A percentile compares a stretch with the other conserved stretches of the same genome.
Evolutionary conservation across 2,329 filamentous ascomycete species (phyloP).

Genomic region (Pyrenochaeta sp.): DNA sequence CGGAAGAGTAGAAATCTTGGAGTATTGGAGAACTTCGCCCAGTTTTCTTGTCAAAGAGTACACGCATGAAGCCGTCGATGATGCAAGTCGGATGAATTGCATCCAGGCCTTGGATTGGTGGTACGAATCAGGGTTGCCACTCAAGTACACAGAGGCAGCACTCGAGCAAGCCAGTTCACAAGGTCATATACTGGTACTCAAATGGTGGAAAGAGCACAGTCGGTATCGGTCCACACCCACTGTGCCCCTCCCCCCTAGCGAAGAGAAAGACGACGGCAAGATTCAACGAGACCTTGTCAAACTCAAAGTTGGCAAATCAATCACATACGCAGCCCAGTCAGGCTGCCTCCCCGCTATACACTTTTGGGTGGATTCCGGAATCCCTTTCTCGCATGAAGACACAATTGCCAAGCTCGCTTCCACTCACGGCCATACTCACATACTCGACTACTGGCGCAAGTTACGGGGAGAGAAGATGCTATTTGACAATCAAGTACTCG

Average conservation of each 20-base stretch:
- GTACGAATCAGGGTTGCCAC: constrained; percentile 78
- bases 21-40: constrained; percentile 88
- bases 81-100: constrained; percentile 84
- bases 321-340: constrained; percentile 83
- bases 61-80: constrained; percentile 82
- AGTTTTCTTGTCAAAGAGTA: constrained; percentile 89
- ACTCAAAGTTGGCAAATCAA: constrained; percentile 83
- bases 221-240: constrained; percentile 47
- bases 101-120: constrained; percentile 90
- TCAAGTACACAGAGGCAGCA: constrained; percentile 86
- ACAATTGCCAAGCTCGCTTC: constrained; percentile 84
- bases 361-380: constrained; percentile 87
- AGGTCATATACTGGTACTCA: constrained; percentile 83
- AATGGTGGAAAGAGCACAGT: constrained; percentile 88
- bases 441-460: constrained; percentile 83
- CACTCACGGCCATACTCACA: constrained; percentile 81
- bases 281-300: constrained; percentile 49
- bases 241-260: constrained; percentile 15
- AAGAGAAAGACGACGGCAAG: constrained; percentile 21
- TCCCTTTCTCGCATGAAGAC: constrained; percentile 81
- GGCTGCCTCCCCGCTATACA: constrained; percentile 78
- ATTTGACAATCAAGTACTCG: constrained; percentile 83
- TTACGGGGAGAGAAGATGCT: constrained; percentile 78
- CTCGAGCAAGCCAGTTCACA: constrained; percentile 87
- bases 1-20: constrained; percentile 81